phyloP scores from a whole-genome alignment of 2,329 filamentous ascomycete genomes.

The Colletotrichum orchidophilum region DNA sequence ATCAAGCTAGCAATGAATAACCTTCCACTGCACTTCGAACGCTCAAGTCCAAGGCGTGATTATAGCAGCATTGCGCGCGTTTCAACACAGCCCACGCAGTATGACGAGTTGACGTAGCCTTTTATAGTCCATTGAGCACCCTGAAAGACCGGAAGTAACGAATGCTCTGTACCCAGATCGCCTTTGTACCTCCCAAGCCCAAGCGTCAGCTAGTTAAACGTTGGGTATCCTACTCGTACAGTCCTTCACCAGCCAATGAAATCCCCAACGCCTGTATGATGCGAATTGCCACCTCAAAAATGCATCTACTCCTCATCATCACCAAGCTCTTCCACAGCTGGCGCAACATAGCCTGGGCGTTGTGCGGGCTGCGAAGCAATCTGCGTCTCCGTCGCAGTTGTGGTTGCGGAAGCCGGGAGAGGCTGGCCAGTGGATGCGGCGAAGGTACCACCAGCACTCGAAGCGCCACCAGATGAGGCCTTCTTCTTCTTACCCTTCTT shows the following conservation, averaged over 20 bases:
- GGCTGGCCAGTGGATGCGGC: slow-evolving; percentile 63
- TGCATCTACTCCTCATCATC: slow-evolving; percentile 57
- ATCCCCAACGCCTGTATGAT: slow-evolving; percentile 29
- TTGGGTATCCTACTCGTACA: slow-evolving; percentile 27
- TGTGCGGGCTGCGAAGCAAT: slow-evolving; percentile 55
- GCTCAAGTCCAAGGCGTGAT: background rate
- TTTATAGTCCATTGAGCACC: background rate
- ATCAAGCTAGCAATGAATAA: background rate
- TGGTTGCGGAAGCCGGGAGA: slow-evolving; percentile 62
- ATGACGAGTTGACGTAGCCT: background rate
- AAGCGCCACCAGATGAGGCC: slow-evolving; percentile 45
- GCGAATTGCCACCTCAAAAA: background rate
- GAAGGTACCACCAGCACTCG: slow-evolving; percentile 53
- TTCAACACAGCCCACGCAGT: background rate
- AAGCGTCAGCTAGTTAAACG: slow-evolving; percentile 10
- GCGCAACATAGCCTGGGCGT: slow-evolving; percentile 56
- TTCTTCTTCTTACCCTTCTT: slow-evolving; percentile 69
- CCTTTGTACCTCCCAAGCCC: background rate
- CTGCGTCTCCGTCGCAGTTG: slow-evolving; percentile 65
- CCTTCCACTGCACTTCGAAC: background rate
- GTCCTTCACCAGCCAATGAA: background rate
- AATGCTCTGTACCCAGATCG: slow-evolving; percentile 4
- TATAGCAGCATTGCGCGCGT: no score
- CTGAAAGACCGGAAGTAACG: background rate
- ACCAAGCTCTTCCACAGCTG: slow-evolving; percentile 62